Percentiles rank a stretch among this genome's conserved stretches.
These are phyloP conservation scores for Pichia sp. DNA, from an alignment of 1,139 yeast genomes.

Conservation along the genomic window DNA sequence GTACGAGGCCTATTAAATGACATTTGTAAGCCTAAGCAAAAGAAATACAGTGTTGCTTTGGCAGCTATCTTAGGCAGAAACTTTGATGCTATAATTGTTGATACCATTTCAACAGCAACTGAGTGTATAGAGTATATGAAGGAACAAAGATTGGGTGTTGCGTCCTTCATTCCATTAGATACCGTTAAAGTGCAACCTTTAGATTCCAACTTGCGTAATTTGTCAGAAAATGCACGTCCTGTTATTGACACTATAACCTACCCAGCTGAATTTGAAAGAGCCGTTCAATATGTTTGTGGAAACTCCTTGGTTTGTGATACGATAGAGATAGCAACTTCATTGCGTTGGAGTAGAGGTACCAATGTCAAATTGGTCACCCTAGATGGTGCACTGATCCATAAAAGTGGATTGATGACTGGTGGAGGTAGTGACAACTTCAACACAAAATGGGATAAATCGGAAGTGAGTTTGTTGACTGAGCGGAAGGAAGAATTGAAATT, in stretches of 20 bases:
- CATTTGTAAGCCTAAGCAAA: constrained; percentile 73
- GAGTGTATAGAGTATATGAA: constrained; percentile 79
- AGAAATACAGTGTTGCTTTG: constrained; percentile 70
- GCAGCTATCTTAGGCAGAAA: constrained; percentile 76
- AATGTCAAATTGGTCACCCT: constrained; percentile 71
- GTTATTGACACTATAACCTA: constrained; percentile 70
- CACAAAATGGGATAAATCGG: constrained; percentile 70
- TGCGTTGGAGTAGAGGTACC: constrained; percentile 64
- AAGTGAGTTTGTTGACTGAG: constrained; percentile 52
- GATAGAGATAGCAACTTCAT: constrained; percentile 59
- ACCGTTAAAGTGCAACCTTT: constrained; percentile 62
- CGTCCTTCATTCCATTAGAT: constrained; percentile 86
- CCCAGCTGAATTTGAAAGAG: constrained; percentile 67
- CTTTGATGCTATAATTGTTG: constrained; percentile 81
- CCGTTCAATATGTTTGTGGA: constrained; percentile 77
- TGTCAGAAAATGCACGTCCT: constrained; percentile 56
- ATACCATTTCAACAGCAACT: constrained; percentile 66
- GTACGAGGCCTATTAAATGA: constrained; percentile 79
- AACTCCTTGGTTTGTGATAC: constrained; percentile 77
- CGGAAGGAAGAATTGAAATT: constrained; percentile 56
- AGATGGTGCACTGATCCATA: constrained; percentile 81
- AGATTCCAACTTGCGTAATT: constrained; percentile 50
- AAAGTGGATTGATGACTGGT: constrained; percentile 90
- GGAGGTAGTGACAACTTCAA: constrained; percentile 48
- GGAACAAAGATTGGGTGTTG: constrained; percentile 80